A percentile compares a stretch with the other conserved stretches of the same genome.
phyloP scores from a whole-genome alignment of 139 green algal species.

The Edaphochlamys debaryana region DNA sequence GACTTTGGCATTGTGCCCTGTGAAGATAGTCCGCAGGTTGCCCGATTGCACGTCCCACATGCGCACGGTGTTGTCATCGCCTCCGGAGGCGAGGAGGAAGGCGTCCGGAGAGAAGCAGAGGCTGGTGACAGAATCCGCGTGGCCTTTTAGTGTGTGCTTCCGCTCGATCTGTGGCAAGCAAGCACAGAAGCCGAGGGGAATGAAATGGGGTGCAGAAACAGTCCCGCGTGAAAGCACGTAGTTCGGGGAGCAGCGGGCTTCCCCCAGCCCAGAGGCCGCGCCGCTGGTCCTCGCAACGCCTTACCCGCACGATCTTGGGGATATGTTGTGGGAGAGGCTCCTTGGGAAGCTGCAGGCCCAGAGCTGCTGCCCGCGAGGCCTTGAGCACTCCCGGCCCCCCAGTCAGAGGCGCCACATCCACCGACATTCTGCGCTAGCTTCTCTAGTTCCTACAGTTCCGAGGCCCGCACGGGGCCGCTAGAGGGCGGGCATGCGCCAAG shows the following conservation, averaged over 20 bases:
- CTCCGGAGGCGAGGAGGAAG: conserved; percentile 45
- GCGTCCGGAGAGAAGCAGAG: conserved; percentile 55
- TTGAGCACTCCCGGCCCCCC: not conserved
- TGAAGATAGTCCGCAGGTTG: conserved; percentile 56
- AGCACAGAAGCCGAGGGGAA: too few species aligned
- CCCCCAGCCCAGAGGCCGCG: too few species aligned
- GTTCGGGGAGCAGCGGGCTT: too few species aligned
- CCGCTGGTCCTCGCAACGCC: not conserved
- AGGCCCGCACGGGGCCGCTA: too few species aligned
- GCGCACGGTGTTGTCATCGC: conserved; percentile 58
- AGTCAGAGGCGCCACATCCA: not conserved
- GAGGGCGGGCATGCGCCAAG: too few species aligned
- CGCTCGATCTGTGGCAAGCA: conserved; percentile 26
- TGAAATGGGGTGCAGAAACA: too few species aligned
- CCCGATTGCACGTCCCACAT: conserved; percentile 52
- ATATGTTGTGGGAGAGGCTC: conserved; percentile 29
- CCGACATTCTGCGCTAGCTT: not conserved
- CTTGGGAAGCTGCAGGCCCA: conserved; percentile 31
- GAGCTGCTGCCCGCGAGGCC: conserved; percentile 1
- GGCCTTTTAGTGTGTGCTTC: conserved; percentile 57
- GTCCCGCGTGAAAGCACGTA: too few species aligned
- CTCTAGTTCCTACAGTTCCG: too few species aligned
- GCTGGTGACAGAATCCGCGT: conserved; percentile 45
- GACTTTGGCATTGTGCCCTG: conserved; percentile 50
- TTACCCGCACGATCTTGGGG: conserved; percentile 38